These are phyloP conservation scores for Coemansia sp. DNA, from an alignment of 192 early-diverging fungal genomes.

Conservation along the genomic window DNA sequence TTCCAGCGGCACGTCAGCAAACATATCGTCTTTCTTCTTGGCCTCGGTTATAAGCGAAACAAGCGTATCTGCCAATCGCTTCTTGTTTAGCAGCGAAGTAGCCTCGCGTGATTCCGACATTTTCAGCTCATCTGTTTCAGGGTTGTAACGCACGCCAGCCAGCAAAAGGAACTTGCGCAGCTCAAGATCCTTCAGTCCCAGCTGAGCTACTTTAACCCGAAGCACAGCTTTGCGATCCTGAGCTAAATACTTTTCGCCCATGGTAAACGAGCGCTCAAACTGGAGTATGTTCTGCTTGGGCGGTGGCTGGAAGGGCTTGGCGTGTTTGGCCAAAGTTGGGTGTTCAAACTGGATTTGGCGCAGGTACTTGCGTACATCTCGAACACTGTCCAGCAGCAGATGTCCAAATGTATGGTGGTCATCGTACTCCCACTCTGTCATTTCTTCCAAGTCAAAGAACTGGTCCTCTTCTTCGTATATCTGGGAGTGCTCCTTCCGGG, in stretches of 20 bases:
- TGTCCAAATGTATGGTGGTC: conserved; percentile 47
- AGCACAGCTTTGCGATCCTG: conserved; percentile 46
- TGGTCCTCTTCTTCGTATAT: conserved; percentile 40
- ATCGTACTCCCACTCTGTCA: conserved; percentile 28
- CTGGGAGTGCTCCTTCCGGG: conserved; percentile 33
- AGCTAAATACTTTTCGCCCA: conserved; percentile 38
- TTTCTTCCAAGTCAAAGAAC: conserved; percentile 1
- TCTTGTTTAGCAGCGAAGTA: conserved; percentile 49
- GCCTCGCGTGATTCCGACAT: conserved; percentile 46
- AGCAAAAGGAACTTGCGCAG: conserved; percentile 52
- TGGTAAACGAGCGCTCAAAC: conserved; percentile 43
- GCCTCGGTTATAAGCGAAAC: conserved; percentile 34
- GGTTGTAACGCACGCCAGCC: conserved; percentile 42
- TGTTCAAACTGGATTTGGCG: conserved; percentile 47
- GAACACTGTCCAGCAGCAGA: conserved; percentile 37
- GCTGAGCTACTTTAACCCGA: conserved; percentile 29
- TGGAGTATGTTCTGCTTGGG: conserved; percentile 19
- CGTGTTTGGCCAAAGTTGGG: conserved; percentile 36
- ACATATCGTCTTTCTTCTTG: conserved; percentile 44
- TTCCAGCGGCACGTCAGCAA: conserved; percentile 43
- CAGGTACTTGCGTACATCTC: conserved; percentile 48
- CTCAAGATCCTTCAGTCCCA: conserved; percentile 35
- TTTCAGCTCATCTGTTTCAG: conserved; percentile 44
- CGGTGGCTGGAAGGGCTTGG: conserved; percentile 39
- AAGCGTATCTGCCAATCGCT: conserved; percentile 41